Percentiles rank a stretch among this genome's conserved stretches.
Evolutionary conservation across 75 land plant species (phyloP).

Genomic region (Sequoia sempervirens): DNA sequence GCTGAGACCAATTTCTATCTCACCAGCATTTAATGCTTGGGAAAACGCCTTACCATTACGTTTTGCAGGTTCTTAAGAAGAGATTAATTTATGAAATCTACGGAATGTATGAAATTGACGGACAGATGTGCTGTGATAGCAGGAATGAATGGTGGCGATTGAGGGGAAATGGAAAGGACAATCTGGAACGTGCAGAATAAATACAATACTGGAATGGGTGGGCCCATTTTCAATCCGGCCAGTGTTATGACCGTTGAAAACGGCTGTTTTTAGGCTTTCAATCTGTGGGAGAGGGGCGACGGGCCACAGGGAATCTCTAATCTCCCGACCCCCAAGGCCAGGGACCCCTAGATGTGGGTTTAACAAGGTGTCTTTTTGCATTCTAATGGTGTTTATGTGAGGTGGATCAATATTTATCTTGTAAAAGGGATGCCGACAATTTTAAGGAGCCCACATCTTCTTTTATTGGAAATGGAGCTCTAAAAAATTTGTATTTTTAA

Average conservation of each 20-base stretch:
- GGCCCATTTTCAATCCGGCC: not conserved
- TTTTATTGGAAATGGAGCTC: too few species aligned
- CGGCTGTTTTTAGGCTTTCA: not conserved
- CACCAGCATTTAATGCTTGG: not conserved
- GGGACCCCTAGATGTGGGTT: too few species aligned
- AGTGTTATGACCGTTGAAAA: not conserved
- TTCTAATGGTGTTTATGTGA: too few species aligned
- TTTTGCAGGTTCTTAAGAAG: not conserved
- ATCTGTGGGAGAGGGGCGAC: not conserved
- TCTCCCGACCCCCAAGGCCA: not conserved
- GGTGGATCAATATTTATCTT: too few species aligned
- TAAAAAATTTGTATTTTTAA: too few species aligned
- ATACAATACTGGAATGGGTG: not conserved
- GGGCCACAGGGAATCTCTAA: not conserved
- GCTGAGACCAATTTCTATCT: not conserved
- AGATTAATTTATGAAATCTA: not conserved
- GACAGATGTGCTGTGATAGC: not conserved
- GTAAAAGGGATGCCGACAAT: too few species aligned
- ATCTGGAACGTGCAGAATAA: not conserved
- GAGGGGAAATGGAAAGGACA: not conserved
- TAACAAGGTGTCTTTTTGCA: too few species aligned
- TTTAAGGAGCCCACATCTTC: too few species aligned
- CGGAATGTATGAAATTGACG: not conserved
- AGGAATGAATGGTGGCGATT: not conserved
- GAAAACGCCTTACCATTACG: not conserved